Base-by-base conservation (phyloP, 352 stramenopile species). In the Phytophthora macrochlamydospora region DNA sequence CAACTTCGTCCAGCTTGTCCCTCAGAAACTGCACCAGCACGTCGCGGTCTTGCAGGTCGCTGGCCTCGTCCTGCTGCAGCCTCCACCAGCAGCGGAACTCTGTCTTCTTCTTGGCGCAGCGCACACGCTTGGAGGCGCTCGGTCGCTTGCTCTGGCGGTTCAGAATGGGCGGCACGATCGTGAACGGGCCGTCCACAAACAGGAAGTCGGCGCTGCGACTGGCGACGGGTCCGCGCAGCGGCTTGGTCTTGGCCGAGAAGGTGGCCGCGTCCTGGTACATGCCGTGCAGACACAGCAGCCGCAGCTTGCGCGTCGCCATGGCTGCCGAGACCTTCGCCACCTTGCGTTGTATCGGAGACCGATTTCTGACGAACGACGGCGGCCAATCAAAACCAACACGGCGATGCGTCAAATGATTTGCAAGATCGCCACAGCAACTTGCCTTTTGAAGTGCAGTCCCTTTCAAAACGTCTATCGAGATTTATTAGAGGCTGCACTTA, bases 221-320 rank as follows among this genome's bases (percentile, higher is more conserved):
- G 18, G 56, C 55, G 55, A 69, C 69, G 3, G 62, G 49, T 11
- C 65, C 60, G 24, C 74, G 75, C 46, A 94, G 51, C 32, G 85
- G 83, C 55, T 81, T 78, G 24, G 77, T 95, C 79, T 95, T 95
- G 66, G 59, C 61, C 45, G 68, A 57, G 30, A 95, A 93, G 7
- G 83, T 83, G 32, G 71, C 65, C 53, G 73, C 81, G 52, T 93
- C 88, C 72, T 95, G 87, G 72, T 93, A 95, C 85, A 95, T 95
- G 52, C 87, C 87, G 55, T 95, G 87, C 31, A 95, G 81, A 70
- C 87, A 95, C 49, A 95, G 59, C 54, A 95, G 69, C 24, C 85
- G 83, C 50, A 94, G 68, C 56, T 84, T 85, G 48, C 73, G 54
- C 56, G 48, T 57, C 50, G 55, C 56, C 56, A 63, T 51, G 63